Conservation (phyloP, 345 rosid genomes). For the Garcia nutans region DNA sequence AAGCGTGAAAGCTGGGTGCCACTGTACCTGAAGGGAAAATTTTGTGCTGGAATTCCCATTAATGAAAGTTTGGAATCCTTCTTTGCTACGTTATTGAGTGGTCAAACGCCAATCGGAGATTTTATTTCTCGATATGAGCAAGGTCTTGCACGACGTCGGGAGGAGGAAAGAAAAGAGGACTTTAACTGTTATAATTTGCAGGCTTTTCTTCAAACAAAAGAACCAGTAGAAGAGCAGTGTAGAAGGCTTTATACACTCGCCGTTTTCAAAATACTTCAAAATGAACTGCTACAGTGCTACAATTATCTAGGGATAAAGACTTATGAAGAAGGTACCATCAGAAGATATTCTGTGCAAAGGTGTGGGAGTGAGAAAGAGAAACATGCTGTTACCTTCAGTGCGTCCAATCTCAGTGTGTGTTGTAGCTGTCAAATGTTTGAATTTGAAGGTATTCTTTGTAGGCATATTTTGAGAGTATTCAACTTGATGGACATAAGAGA, state of each 20-base stretch:
- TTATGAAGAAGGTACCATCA: conserved; percentile 69
- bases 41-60: conserved; percentile 75
- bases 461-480: conserved; percentile 76
- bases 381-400: conserved; percentile 60
- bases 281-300: conserved; percentile 68
- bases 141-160: conserved; percentile 61
- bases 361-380: conserved; percentile 74
- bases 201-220: conserved; percentile 67
- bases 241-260: conserved; percentile 70
- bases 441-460: conserved; percentile 76
- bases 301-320: conserved; percentile 63
- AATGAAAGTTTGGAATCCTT: conserved; percentile 55
- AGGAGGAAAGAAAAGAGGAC: conserved; percentile 84
- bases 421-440: conserved; percentile 96
- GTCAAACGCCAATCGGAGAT: conserved; percentile 56
- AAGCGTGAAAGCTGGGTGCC: conserved; percentile 83
- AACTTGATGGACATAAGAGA: conserved; percentile 65
- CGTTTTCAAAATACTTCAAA: conserved; percentile 73
- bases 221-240: conserved; percentile 81
- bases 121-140: conserved; percentile 63
- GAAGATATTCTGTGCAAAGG: conserved; percentile 61
- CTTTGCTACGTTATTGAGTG: conserved; percentile 55
- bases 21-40: conserved; percentile 56
- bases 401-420: conserved; percentile 56
- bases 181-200: conserved; percentile 66